Evolutionary conservation across 2,329 filamentous ascomycete species (phyloP).

Genomic region (Diplodia intermedia): DNA sequence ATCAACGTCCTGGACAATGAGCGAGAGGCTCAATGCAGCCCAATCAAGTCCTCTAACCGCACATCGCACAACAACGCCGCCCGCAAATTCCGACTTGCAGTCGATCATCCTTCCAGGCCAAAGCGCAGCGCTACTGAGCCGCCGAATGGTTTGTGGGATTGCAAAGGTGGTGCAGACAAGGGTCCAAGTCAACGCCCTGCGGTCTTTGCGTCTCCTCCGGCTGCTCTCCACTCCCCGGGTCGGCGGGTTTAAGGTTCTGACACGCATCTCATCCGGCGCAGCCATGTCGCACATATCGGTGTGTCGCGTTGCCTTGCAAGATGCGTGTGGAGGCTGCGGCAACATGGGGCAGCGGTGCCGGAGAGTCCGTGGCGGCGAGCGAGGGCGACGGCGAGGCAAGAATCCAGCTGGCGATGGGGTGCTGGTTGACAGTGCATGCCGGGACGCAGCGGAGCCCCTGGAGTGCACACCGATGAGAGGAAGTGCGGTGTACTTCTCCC

Average conservation of each 20-base stretch:
- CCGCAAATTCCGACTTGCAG: conserved; percentile 26
- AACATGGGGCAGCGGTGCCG: conserved; percentile 10
- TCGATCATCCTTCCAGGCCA: conserved; percentile 11
- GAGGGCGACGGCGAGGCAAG: neutral
- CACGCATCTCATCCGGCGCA: conserved; percentile 22
- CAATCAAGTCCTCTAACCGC: neutral
- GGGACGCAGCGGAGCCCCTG: conserved; percentile 20
- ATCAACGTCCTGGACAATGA: neutral
- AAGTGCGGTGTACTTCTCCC: conserved; percentile 14
- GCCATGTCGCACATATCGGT: conserved; percentile 18
- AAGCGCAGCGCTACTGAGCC: conserved; percentile 9
- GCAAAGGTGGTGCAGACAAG: conserved; percentile 10
- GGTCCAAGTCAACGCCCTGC: conserved; percentile 4
- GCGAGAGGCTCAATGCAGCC: conserved; percentile 17
- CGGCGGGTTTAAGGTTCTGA: conserved; percentile 27
- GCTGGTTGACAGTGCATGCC: conserved; percentile 5
- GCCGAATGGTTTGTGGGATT: conserved; percentile 9
- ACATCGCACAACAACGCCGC: conserved; percentile 29
- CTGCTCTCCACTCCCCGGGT: neutral
- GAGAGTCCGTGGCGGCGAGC: conserved; percentile 1
- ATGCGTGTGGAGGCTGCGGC: conserved; percentile 19
- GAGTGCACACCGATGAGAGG: conserved; percentile 3
- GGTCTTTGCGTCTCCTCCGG: neutral
- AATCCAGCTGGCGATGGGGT: conserved; percentile 1
- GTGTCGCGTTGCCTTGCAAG: conserved; percentile 20